Evolutionary conservation across 148 eudicot species (phyloP).

Genomic region (Chenopodium formosanum): DNA sequence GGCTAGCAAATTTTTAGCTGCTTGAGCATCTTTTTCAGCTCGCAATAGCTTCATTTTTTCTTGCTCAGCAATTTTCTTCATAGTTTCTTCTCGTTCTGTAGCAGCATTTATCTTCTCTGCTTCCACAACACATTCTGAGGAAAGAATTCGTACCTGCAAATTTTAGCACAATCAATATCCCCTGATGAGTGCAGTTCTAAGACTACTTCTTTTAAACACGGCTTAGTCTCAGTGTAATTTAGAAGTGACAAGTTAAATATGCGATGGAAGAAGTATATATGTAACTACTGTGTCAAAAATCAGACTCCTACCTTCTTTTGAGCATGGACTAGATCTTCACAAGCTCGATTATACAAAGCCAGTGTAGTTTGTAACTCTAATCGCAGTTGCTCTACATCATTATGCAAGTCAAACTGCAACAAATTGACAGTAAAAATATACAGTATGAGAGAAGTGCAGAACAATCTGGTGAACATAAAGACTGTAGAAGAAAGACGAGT

Average conservation of each 20-base stretch:
- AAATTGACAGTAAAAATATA: neutral
- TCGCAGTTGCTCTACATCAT: constrained; percentile 58
- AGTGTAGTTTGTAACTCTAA: constrained; percentile 55
- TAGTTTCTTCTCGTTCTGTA: constrained; percentile 53
- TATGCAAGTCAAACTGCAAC: constrained; percentile 54
- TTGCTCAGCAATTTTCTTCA: constrained; percentile 55
- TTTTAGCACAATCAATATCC: neutral
- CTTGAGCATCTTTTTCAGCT: constrained; percentile 56
- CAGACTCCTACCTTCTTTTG: constrained; percentile 51
- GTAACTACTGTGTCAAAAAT: neutral
- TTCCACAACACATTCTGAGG: constrained; percentile 57
- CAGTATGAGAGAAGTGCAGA: neutral
- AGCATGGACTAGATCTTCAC: constrained; percentile 63
- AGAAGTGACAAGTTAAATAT: neutral
- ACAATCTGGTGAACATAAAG: neutral
- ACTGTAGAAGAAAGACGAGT: neutral
- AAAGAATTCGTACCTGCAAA: constrained; percentile 55
- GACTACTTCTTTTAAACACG: neutral
- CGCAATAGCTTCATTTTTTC: constrained; percentile 60
- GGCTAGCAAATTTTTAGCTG: constrained; percentile 48
- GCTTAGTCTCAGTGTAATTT: neutral
- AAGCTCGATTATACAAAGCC: constrained; percentile 62
- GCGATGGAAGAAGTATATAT: too few species aligned
- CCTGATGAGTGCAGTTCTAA: neutral
- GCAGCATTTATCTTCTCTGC: constrained; percentile 59